These are phyloP conservation scores for Vitis hybrid DNA, from an alignment of 177 flowering plant genomes.

Conservation along the genomic window DNA sequence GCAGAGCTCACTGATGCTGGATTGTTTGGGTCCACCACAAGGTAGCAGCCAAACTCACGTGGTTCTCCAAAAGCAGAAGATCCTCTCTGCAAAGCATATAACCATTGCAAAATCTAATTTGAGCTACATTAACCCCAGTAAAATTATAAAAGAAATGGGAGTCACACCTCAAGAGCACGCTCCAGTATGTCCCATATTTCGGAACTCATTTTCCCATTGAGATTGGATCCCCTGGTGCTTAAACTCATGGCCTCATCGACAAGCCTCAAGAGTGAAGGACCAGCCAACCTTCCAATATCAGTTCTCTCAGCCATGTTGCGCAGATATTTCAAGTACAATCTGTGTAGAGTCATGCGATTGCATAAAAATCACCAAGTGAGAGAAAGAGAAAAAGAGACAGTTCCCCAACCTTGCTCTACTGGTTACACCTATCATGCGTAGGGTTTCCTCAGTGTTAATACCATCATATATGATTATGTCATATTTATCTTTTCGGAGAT, in stretches of 20 bases:
- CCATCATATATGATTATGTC: constrained; percentile 86
- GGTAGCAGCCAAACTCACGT: constrained; percentile 61
- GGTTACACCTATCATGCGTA: constrained; percentile 71
- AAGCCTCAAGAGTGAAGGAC: constrained; percentile 79
- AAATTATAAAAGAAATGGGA: neutral
- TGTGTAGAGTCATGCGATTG: constrained; percentile 25
- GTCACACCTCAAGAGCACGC: constrained; percentile 55
- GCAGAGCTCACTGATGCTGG: constrained; percentile 57
- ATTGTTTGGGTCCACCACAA: constrained; percentile 63
- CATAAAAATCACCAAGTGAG: constrained; percentile 7
- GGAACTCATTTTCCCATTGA: constrained; percentile 60
- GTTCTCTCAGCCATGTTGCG: constrained; percentile 84
- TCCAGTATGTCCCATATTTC: constrained; percentile 78
- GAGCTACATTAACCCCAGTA: neutral
- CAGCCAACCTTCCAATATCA: constrained; percentile 80
- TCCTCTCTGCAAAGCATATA: constrained; percentile 54
- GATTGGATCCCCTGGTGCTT: constrained; percentile 29
- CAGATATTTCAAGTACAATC: constrained; percentile 82
- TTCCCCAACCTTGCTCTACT: constrained; percentile 63
- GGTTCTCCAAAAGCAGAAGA: constrained; percentile 63
- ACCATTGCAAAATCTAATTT: constrained; percentile 7
- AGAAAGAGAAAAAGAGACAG: constrained; percentile 15
- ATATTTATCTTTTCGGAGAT: constrained; percentile 34
- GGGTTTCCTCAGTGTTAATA: constrained; percentile 70
- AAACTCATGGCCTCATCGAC: constrained; percentile 61